Evolutionary conservation across 805 yeast genomes (phyloP).

Genomic region (Ogataea pilisensis): DNA sequence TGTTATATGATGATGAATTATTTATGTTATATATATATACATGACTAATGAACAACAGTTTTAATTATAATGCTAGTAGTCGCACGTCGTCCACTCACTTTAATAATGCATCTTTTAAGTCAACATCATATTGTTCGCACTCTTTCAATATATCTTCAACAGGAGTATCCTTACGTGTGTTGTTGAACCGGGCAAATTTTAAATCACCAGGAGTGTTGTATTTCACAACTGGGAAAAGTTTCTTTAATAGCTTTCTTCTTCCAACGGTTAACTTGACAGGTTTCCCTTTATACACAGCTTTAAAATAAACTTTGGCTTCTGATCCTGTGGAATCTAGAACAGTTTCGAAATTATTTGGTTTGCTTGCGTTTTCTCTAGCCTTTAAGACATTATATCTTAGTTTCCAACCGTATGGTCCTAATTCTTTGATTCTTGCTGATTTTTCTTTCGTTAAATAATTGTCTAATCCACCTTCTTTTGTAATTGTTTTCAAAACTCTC

Average conservation of each 20-base stretch:
- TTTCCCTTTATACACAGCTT: slow-evolving; percentile 38
- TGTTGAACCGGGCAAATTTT: slow-evolving; percentile 44
- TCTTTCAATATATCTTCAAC: slow-evolving; percentile 46
- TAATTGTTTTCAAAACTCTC: slow-evolving; percentile 78
- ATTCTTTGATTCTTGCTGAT: slow-evolving; percentile 83
- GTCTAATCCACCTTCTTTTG: slow-evolving; percentile 94
- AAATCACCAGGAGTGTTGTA: slow-evolving; percentile 38
- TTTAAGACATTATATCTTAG: slow-evolving; percentile 70
- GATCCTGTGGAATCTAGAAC: slow-evolving; percentile 28
- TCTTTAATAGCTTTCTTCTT: slow-evolving; percentile 55
- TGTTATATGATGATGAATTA: neutral
- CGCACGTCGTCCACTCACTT: too few species aligned
- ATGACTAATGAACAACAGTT: neutral
- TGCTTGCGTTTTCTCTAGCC: slow-evolving; percentile 37
- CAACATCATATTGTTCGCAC: slow-evolving; percentile 42
- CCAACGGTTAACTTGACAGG: slow-evolving; percentile 55
- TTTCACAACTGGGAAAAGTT: slow-evolving; percentile 49
- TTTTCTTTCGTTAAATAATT: slow-evolving; percentile 82
- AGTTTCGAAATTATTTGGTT: slow-evolving; percentile 33
- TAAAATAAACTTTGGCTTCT: slow-evolving; percentile 43
- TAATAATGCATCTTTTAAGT: slow-evolving; percentile 25
- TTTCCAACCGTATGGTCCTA: slow-evolving; percentile 92
- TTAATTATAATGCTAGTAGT: too few species aligned
- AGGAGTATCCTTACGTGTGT: slow-evolving; percentile 39
- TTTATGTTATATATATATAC: slow-evolving; percentile 1